Percentiles rank a stretch among this genome's conserved stretches.
phyloP scores from a whole-genome alignment of 202 grass and related monocot genomes.

The Saccharum hybrid region DNA sequence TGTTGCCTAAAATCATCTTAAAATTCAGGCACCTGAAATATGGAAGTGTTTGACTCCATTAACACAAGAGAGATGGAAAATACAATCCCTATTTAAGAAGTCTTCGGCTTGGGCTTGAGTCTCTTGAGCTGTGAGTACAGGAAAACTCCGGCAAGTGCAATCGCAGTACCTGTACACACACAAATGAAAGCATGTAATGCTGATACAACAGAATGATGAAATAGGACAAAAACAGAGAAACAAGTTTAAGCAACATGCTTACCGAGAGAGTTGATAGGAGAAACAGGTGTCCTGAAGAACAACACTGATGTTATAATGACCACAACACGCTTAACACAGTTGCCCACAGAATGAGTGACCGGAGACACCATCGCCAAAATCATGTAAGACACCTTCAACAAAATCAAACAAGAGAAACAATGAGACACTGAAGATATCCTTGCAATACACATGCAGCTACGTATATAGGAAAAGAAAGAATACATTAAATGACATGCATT shows the following conservation, averaged over 20 bases:
- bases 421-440: not conserved
- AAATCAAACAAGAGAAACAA: not conserved
- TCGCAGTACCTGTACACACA: slow-evolving; percentile 57
- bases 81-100: slow-evolving; percentile 23
- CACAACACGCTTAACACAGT: slow-evolving; percentile 85
- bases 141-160: slow-evolving; percentile 91
- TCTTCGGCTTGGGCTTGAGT: slow-evolving; percentile 75
- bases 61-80: not conserved
- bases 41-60: not conserved
- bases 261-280: slow-evolving; percentile 87
- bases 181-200: not conserved
- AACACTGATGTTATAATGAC: slow-evolving; percentile 84
- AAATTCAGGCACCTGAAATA: too few species aligned
- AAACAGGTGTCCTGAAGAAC: slow-evolving; percentile 90
- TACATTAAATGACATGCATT: not conserved
- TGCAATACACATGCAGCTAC: not conserved
- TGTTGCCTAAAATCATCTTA: too few species aligned
- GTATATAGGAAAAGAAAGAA: slow-evolving; percentile 7
- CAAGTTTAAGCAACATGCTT: slow-evolving; percentile 3
- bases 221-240: slow-evolving; percentile 11
- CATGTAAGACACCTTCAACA: slow-evolving; percentile 85
- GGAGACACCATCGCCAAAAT: slow-evolving; percentile 79
- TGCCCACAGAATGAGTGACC: slow-evolving; percentile 81
- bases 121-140: slow-evolving; percentile 85
- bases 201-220: not conserved